Percentiles rank a stretch among this genome's conserved stretches.
Conservation (phyloP, 2,329 filamentous ascomycete species). For the Pestalotiopsis sp. region DNA sequence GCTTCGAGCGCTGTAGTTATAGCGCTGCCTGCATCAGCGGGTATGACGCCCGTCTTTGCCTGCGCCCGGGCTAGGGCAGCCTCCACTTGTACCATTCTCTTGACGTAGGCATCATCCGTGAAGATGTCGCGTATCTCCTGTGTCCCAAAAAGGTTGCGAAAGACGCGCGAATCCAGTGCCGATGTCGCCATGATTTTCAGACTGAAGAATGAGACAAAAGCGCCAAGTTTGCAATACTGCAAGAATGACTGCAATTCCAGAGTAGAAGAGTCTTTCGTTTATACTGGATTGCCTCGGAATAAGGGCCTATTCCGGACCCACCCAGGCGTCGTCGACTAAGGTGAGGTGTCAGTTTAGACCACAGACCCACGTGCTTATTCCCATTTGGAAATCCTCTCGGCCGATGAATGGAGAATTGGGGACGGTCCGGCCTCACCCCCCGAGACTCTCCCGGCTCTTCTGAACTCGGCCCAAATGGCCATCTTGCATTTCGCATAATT, state of each 20-base stretch:
- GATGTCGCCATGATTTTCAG: not conserved
- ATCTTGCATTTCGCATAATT: not conserved
- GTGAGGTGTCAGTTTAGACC: not conserved
- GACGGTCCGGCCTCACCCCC: not conserved
- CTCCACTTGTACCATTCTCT: conserved; percentile 51
- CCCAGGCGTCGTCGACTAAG: not conserved
- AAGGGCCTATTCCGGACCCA: conserved; percentile 6
- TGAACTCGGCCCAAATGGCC: not conserved
- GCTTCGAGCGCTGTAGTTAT: conserved; percentile 32
- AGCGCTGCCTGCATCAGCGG: conserved; percentile 33
- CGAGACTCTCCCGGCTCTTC: not conserved
- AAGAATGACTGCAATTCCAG: not conserved
- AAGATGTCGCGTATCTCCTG: conserved; percentile 53
- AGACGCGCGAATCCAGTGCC: conserved; percentile 46
- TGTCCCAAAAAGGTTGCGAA: conserved; percentile 52
- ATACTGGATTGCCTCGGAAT: conserved; percentile 1
- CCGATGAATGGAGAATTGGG: not conserved
- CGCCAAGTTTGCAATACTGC: not conserved
- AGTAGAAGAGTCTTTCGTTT: not conserved
- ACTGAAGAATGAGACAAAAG: not conserved
- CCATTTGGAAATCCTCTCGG: not conserved
- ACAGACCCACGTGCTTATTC: not conserved
- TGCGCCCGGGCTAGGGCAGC: conserved; percentile 53
- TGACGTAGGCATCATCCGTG: conserved; percentile 39
- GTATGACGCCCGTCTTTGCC: conserved; percentile 47